Evolutionary conservation across 1,284 basidiomycete genomes (phyloP).

Genomic region (Fomes fomentarius): DNA sequence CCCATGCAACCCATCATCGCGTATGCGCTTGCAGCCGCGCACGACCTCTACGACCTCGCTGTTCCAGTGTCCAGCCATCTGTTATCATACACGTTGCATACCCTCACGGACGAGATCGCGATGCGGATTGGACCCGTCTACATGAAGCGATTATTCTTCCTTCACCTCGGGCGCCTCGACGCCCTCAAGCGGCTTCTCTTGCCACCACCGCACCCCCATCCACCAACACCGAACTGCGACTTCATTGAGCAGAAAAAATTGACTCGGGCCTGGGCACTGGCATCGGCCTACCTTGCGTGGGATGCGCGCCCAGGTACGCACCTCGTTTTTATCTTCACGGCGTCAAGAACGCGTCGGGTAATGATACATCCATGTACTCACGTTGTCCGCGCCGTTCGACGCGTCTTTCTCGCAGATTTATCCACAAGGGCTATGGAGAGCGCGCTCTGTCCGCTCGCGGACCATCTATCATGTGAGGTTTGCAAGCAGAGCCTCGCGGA

Average conservation of each 20-base stretch:
- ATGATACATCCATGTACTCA: not conserved
- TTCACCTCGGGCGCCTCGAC: slow-evolving; percentile 44
- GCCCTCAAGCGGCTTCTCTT: slow-evolving; percentile 43
- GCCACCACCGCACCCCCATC: slow-evolving; percentile 40
- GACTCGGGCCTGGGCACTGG: slow-evolving; percentile 43
- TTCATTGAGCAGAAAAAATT: slow-evolving; percentile 43
- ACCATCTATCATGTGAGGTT: slow-evolving; percentile 43
- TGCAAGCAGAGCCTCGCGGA: slow-evolving; percentile 64
- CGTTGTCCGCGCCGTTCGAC: not conserved
- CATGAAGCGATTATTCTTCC: slow-evolving; percentile 43
- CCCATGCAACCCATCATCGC: slow-evolving; percentile 39
- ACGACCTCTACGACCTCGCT: slow-evolving; percentile 40
- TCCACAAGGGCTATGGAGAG: slow-evolving; percentile 38
- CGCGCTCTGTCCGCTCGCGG: slow-evolving; percentile 38
- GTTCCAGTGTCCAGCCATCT: slow-evolving; percentile 40
- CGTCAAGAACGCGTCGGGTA: not conserved
- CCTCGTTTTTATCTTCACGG: not conserved
- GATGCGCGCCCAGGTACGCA: slow-evolving; percentile 40
- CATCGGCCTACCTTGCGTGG: slow-evolving; percentile 43
- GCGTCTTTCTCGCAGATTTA: slow-evolving; percentile 30
- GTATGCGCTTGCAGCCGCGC: slow-evolving; percentile 38
- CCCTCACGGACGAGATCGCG: slow-evolving; percentile 39
- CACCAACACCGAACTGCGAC: slow-evolving; percentile 39
- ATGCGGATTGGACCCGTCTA: slow-evolving; percentile 39
- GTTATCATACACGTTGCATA: slow-evolving; percentile 36